A percentile compares a stretch with the other conserved stretches of the same genome.
Conservation (phyloP, 2,329 filamentous ascomycete genomes). For the Pseudophaeomoniella oleicola region DNA sequence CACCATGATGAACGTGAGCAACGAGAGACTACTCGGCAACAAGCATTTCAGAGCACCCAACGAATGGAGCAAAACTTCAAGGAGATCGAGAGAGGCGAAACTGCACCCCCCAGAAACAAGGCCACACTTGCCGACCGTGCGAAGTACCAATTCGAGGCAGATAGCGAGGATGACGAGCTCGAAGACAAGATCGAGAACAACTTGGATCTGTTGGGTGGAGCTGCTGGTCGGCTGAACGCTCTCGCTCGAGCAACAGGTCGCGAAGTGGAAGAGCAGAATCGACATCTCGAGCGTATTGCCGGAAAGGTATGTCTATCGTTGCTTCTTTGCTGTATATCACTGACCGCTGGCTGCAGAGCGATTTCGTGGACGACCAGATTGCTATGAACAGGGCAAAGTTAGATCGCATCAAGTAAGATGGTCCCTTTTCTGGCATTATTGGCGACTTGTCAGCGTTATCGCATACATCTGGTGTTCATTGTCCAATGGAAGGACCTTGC, state of each 20-base stretch:
- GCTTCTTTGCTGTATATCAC: not conserved
- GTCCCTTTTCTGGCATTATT: not conserved
- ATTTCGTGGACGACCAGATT: conserved; percentile 68
- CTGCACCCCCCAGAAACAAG: conserved; percentile 33
- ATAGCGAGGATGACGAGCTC: conserved; percentile 54
- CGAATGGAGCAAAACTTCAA: conserved; percentile 50
- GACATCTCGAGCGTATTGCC: conserved; percentile 61
- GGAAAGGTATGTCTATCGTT: conserved; percentile 46
- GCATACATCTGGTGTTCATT: not conserved
- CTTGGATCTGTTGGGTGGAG: conserved; percentile 43
- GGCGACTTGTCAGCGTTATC: not conserved
- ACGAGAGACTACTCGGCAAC: conserved; percentile 40
- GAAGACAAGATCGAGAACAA: conserved; percentile 58
- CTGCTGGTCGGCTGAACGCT: conserved; percentile 55
- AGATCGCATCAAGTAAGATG: conserved; percentile 32
- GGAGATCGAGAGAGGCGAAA: conserved; percentile 45
- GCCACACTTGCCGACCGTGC: conserved; percentile 44
- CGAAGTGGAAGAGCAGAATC: conserved; percentile 66
- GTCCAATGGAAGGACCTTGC: too few relatives aligned
- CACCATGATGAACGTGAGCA: conserved; percentile 41
- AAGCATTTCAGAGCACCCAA: conserved; percentile 38
- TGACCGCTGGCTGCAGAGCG: conserved; percentile 45
- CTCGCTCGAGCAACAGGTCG: conserved; percentile 59
- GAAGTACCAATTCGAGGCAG: conserved; percentile 69
- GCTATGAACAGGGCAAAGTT: conserved; percentile 61